phyloP scores from a whole-genome alignment of 148 eudicot species.

The Fagopyrum esculentum region DNA sequence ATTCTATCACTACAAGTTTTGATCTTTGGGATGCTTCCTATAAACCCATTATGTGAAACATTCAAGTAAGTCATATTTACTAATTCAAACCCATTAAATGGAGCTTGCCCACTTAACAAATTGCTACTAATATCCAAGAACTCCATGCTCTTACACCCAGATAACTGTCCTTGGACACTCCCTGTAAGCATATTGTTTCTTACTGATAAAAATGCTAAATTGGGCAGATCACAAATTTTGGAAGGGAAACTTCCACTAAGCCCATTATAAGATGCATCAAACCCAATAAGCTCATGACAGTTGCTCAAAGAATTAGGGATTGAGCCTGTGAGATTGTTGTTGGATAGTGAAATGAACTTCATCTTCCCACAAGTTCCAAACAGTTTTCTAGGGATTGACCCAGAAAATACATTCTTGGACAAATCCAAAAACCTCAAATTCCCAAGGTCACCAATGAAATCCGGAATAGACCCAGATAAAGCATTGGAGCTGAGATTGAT shows the following conservation, averaged over 20 bases:
- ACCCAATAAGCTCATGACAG: conserved; percentile 67
- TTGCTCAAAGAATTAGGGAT: conserved; percentile 56
- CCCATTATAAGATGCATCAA: conserved; percentile 69
- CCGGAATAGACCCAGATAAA: conserved; percentile 78
- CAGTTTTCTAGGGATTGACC: conserved; percentile 58
- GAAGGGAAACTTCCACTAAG: conserved; percentile 61
- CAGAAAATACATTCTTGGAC: conserved; percentile 63
- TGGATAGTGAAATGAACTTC: conserved; percentile 67
- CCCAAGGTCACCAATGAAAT: conserved; percentile 60
- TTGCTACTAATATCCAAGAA: conserved; percentile 88
- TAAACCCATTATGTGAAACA: conserved; percentile 69
- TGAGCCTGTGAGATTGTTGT: conserved; percentile 65
- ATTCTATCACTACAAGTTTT: conserved; percentile 50
- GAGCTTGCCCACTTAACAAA: conserved; percentile 53
- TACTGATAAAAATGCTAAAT: conserved; percentile 53
- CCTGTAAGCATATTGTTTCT: conserved; percentile 65
- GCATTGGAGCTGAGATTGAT: conserved; percentile 90
- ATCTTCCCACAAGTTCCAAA: conserved; percentile 62
- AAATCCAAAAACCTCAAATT: conserved; percentile 90
- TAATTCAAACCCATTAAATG: conserved; percentile 60
- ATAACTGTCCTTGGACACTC: conserved; percentile 47
- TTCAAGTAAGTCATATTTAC: conserved; percentile 64
- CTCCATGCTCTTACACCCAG: conserved; percentile 52
- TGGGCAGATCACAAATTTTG: conserved; percentile 42
- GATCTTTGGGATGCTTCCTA: conserved; percentile 43